Evolutionary conservation across 345 rosid genomes (phyloP), one percentile per base, ranked within the genome.

Genomic region (Pugionium dolabratum): DNA sequence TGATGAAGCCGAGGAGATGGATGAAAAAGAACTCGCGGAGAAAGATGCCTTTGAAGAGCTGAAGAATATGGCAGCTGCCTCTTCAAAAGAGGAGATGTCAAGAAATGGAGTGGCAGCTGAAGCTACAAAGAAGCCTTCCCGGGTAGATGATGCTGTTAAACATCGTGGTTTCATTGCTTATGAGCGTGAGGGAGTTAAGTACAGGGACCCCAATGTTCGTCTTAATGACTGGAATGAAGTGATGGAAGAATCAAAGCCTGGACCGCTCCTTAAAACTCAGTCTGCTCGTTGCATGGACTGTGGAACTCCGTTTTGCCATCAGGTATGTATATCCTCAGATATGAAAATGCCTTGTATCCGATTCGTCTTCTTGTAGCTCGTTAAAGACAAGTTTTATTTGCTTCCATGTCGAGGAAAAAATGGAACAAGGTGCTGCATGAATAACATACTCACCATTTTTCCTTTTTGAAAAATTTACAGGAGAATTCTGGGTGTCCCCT

Each of bases 241-340:
- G 56, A 87, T 80, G 88, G 86, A 85, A 80, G 85, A 80, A 70
- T 54, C 96, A 50, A 79, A 83, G 56, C 96, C 95, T 59, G 88
- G 98, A 27, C 88, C 93, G 7, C 90, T 95, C 39, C 72, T 89
- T 33, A 95, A 79, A 48, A 95, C 99, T 2, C 99, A 95, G 71
- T 84, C 99, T 11, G 98, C 99, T 45, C 96, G 99, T 58, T 95
- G 99, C 81, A 95, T 95, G 99, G 99, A 91, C 69, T 95, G 99
- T 75, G 99, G 99, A 37, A 95, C 99, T 66, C 99, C 99, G 50
- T 95, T 91, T 82, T 95, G 99, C 80, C 98, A 95, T 67, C 99
- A 95, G 95, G 99, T 83, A 69, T 61, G 43, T 18, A 18, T 18
- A 18, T 18, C 18, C 18, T 18, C 18, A 26, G 7, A 62, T 32